Evolutionary conservation across 2,329 filamentous ascomycete genomes (phyloP).

Genomic region (Xylariomycetidae sp.): DNA sequence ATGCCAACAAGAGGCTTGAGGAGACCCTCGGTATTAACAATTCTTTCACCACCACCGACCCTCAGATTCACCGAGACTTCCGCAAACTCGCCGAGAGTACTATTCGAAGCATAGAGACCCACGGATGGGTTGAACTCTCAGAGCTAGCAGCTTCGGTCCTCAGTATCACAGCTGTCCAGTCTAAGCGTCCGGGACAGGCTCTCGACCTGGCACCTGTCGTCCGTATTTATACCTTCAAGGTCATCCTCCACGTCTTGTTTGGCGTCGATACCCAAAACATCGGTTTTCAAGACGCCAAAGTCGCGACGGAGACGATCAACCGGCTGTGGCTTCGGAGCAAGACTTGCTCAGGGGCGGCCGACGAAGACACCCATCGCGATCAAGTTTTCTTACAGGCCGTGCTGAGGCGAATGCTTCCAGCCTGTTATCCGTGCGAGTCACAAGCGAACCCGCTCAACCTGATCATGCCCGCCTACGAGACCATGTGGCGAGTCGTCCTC

Average conservation of each 20-base stretch:
- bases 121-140: slow-evolving; percentile 13
- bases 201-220: slow-evolving; percentile 23
- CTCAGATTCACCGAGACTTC: slow-evolving; percentile 25
- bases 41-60: slow-evolving; percentile 37
- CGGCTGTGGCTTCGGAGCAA: slow-evolving; percentile 38
- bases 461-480: slow-evolving; percentile 51
- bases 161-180: neutral
- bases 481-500: slow-evolving; percentile 46
- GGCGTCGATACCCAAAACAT: slow-evolving; percentile 11
- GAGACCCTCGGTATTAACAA: slow-evolving; percentile 40
- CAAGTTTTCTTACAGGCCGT: slow-evolving; percentile 7
- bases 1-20: slow-evolving; percentile 35
- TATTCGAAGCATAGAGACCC: slow-evolving; percentile 5
- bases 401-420: slow-evolving; percentile 19
- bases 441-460: slow-evolving; percentile 42
- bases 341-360: neutral
- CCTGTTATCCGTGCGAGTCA: slow-evolving; percentile 9
- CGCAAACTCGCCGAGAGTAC: slow-evolving; percentile 14
- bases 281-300: slow-evolving; percentile 8
- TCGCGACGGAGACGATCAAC: slow-evolving; percentile 34
- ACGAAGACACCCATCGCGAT: slow-evolving; percentile 3
- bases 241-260: slow-evolving; percentile 31
- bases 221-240: slow-evolving; percentile 29
- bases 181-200: neutral
- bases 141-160: slow-evolving; percentile 5